Evolutionary conservation across 805 yeast species (phyloP), one percentile per base, ranked within the genome.

Genomic region (Komagataella ulmi): DNA sequence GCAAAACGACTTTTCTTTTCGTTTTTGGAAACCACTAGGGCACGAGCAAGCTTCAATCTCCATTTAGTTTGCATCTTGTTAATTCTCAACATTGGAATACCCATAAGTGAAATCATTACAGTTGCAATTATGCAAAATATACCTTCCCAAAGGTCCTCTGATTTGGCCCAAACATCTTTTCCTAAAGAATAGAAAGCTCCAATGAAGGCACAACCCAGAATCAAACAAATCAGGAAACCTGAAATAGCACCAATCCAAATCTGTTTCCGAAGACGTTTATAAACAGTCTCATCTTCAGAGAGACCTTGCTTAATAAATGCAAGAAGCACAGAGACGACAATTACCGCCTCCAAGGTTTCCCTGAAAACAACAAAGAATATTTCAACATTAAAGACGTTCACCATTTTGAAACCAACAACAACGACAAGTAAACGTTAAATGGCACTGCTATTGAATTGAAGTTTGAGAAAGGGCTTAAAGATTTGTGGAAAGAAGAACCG

Each of bases 131-230:
- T 71, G 69, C 95, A 87, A 65, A 91, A 89, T 53, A 88, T 74
- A 73, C 97, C 98, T 76, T 91, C 99, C 98, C 98, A 91, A 53
- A 91, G 67, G 66, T 91, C 97, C 67, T 91, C 99, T 18, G 96
- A 81, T 10, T 67, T 64, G 50, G 91, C 75, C 86, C 96, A 91
- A 57, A 91, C 77, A 76, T 91, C 95, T 51, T 78, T 78, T 56
- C 84, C 82, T 50, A 85, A 74, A 44, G 85, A 70, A 66, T 91
- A 91, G 72, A 88, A 91, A 19, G 88, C 89, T 67, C 96, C 99
- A 65, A 91, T 90, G 70, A 91, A 90, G 52, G 89, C 96, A 69
- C 86, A 84, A 66, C 99, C 99, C 56, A 91, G 72, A 52, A 80
- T 75, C 49, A 91, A 61, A 83, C 98, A 91, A 50, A 88, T 67